Conservation (phyloP, 2,329 filamentous ascomycete genomes). For the Penicillium sp. region DNA sequence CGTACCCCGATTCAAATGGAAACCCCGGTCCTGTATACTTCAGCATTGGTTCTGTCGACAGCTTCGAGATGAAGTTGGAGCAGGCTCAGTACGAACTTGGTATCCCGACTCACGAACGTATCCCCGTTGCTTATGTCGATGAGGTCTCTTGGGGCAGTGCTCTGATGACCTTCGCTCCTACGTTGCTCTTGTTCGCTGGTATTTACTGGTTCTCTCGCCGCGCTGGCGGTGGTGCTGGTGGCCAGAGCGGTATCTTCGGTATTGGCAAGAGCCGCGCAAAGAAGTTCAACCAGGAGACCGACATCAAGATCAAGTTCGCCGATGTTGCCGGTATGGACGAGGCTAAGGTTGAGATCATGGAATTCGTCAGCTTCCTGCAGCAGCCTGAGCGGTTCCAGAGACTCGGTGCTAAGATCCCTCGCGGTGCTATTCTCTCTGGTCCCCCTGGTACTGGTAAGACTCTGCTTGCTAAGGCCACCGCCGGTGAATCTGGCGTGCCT, state of each 20-base stretch:
- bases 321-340: slow-evolving; percentile 98
- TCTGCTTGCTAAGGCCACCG: slow-evolving; percentile 92
- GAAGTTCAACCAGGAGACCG: slow-evolving; percentile 95
- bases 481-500: slow-evolving; percentile 92
- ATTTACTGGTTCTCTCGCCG: slow-evolving; percentile 78
- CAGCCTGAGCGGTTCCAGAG: slow-evolving; percentile 89
- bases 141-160: slow-evolving; percentile 73
- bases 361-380: slow-evolving; percentile 97
- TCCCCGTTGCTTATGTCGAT: slow-evolving; percentile 83
- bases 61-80: slow-evolving; percentile 86
- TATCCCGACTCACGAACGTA: slow-evolving; percentile 83
- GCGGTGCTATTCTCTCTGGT: slow-evolving; percentile 94
- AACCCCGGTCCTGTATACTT: slow-evolving; percentile 81
- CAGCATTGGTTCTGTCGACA: slow-evolving; percentile 90
- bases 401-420: slow-evolving; percentile 94
- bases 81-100: slow-evolving; percentile 82
- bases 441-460: slow-evolving; percentile 99
- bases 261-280: slow-evolving; percentile 96
- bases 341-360: slow-evolving; percentile 97
- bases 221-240: slow-evolving; percentile 66
- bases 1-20: slow-evolving; percentile 74
- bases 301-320: slow-evolving; percentile 93
- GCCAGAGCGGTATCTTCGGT: slow-evolving; percentile 80
- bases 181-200: slow-evolving; percentile 78
- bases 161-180: slow-evolving; percentile 81